Evolutionary conservation across 2,329 filamentous ascomycete species (phyloP).

Genomic region (Diaporthe batatas): DNA sequence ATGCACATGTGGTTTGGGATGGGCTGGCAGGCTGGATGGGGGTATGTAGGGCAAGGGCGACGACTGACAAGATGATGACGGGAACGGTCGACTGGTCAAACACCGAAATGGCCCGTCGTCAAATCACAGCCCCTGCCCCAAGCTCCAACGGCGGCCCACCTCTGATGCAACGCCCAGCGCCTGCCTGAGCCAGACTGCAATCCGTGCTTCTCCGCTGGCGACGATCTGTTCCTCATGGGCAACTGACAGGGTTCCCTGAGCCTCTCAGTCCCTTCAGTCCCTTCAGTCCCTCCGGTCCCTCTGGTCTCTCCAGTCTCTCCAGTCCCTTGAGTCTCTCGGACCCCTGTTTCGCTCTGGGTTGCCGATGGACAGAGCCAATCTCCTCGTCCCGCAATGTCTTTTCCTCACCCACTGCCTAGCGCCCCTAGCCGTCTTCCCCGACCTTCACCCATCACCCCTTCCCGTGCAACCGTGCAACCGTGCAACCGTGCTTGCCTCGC

Average conservation of each 20-base stretch:
- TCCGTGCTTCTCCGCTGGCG: conserved; percentile 29
- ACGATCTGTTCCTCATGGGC: conserved; percentile 22
- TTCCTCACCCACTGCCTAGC: conserved; percentile 21
- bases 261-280: neutral
- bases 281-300: no score
- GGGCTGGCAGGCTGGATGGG: neutral
- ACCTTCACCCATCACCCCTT: conserved; percentile 30
- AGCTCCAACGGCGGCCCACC: conserved; percentile 28
- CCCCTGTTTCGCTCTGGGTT: conserved; percentile 28
- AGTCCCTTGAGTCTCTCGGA: neutral
- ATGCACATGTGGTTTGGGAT: neutral
- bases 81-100: conserved; percentile 20
- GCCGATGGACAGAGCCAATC: conserved; percentile 36
- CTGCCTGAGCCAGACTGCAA: conserved; percentile 21
- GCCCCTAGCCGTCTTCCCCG: conserved; percentile 36
- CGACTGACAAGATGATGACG: neutral
- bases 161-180: conserved; percentile 4
- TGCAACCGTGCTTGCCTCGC: neutral
- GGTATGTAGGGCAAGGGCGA: conserved; percentile 16
- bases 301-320: neutral
- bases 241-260: conserved; percentile 12
- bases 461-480: conserved; percentile 18
- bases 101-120: conserved; percentile 15
- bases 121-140: conserved; percentile 32
- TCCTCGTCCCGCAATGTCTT: conserved; percentile 37